These are phyloP conservation scores for Pisolithus microcarpus DNA, from an alignment of 768 basidiomycete species.

Conservation along the genomic window DNA sequence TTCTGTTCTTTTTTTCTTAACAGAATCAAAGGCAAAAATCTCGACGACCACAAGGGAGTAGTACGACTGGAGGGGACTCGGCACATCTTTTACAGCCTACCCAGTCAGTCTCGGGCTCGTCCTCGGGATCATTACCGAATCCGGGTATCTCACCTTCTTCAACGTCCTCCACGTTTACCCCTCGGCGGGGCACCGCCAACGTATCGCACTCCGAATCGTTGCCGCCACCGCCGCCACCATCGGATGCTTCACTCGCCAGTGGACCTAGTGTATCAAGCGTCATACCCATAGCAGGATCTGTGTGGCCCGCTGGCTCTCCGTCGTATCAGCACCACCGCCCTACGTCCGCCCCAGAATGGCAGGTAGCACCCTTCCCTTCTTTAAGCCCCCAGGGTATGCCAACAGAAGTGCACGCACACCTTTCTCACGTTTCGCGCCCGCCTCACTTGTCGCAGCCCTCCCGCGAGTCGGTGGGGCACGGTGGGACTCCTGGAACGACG, in stretches of 20 bases:
- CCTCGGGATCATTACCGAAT: constrained; percentile 36
- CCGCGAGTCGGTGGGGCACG: neutral
- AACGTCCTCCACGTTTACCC: constrained; percentile 11
- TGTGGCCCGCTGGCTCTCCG: constrained; percentile 38
- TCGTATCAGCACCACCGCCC: constrained; percentile 9
- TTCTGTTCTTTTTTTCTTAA: constrained; percentile 5
- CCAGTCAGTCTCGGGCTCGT: constrained; percentile 52
- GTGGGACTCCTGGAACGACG: neutral
- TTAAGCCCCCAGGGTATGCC: constrained; percentile 7
- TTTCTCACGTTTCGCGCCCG: constrained; percentile 5
- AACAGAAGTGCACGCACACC: constrained; percentile 2
- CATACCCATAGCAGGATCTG: constrained; percentile 44
- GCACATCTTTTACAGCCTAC: constrained; percentile 46
- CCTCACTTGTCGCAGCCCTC: constrained; percentile 8
- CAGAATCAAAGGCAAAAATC: constrained; percentile 89
- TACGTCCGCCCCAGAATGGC: constrained; percentile 14
- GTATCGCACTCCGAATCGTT: constrained; percentile 4
- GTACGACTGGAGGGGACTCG: constrained; percentile 29
- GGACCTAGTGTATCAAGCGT: constrained; percentile 9
- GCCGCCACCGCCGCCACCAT: neutral
- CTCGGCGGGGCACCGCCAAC: neutral
- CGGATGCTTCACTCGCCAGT: constrained; percentile 4
- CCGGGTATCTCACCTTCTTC: constrained; percentile 30
- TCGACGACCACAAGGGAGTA: constrained; percentile 53
- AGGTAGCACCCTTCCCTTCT: constrained; percentile 8